Evolutionary conservation across 2,329 filamentous ascomycete genomes (phyloP).

Genomic region (Akanthomyces lecanii): DNA sequence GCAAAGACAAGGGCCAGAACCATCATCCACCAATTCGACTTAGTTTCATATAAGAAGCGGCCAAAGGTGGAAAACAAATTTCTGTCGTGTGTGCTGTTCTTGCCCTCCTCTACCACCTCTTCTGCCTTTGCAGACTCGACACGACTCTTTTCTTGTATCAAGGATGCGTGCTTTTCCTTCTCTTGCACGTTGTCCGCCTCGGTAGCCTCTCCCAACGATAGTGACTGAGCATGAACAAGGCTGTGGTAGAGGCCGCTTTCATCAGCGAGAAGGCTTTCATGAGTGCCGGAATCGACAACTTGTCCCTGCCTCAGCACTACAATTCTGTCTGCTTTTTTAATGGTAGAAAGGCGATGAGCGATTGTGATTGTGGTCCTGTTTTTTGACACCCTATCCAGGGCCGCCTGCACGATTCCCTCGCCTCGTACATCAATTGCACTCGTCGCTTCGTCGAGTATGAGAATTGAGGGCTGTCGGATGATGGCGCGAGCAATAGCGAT

Average conservation of each 20-base stretch:
- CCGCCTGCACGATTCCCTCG: constrained; percentile 60
- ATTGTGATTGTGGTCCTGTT: constrained; percentile 69
- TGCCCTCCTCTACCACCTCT: constrained; percentile 25
- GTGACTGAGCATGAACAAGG: constrained; percentile 60
- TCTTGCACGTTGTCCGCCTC: constrained; percentile 37
- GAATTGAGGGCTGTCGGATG: constrained; percentile 61
- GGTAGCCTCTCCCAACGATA: constrained; percentile 45
- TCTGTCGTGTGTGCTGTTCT: constrained; percentile 31
- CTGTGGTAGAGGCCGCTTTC: constrained; percentile 62
- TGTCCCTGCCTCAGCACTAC: constrained; percentile 68
- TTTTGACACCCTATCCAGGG: constrained; percentile 53
- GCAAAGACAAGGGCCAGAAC: constrained; percentile 47
- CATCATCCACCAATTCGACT: constrained; percentile 47
- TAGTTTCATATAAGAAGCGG: constrained; percentile 53
- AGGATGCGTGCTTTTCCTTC: constrained; percentile 37
- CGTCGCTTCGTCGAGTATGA: constrained; percentile 75
- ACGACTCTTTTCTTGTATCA: constrained; percentile 45
- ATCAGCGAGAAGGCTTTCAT: constrained; percentile 62
- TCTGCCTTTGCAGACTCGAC: constrained; percentile 35
- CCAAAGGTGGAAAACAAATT: constrained; percentile 52
- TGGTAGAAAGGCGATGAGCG: constrained; percentile 69
- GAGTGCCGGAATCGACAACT: constrained; percentile 70
- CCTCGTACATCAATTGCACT: constrained; percentile 58
- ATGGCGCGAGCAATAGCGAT: constrained; percentile 66
- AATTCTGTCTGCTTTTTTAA: constrained; percentile 74